Evolutionary conservation across 163 green algal genomes (phyloP), one percentile per base, ranked within the genome.

Genomic region (Volvox carteri): DNA sequence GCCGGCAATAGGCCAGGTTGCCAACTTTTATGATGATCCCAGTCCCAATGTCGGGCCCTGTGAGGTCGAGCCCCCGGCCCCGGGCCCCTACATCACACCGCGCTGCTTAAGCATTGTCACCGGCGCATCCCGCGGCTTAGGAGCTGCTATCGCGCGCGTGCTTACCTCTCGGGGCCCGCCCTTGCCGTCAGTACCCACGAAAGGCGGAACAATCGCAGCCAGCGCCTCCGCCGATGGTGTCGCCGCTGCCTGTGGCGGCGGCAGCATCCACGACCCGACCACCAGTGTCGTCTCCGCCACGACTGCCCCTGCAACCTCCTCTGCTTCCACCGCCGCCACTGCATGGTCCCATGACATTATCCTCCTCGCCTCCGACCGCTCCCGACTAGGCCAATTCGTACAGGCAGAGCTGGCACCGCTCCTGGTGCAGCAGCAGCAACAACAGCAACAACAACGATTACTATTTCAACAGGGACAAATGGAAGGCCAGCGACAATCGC

Each of bases 21-120:
- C n/a, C n/a, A n/a, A n/a, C n/a, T n/a, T n/a, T n/a, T n/a, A n/a
- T n/a, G n/a, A n/a, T n/a, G n/a, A n/a, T n/a, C n/a, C n/a, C n/a
- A n/a, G n/a, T n/a, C n/a, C n/a, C n/a, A n/a, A n/a, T n/a, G n/a
- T n/a, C n/a, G n/a, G n/a, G n/a, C n/a, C n/a, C n/a, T n/a, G 70
- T 37, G 28, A 18, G 8, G 42, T 1, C 70, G 16, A 4, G 14
- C 39, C 70, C 21, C 70, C 70, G 25, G 39, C 19, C 39, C 2
- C 70, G 39, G 39, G 25, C 70, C 42, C 70, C n/a, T n/a, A 8
- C 28, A n/a, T 37, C 11, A 28, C 73, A 14, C 44, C 44, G 12
- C 67, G 80, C 44, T 88, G 39, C 50, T 70, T 88, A 3, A 83
- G 67, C 21, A 89, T 89, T 41, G 7, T 89, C 0, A 89, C 84